phyloP scores from a whole-genome alignment of 495 filamentous ascomycete species.

The Penicillium malachiteum region DNA sequence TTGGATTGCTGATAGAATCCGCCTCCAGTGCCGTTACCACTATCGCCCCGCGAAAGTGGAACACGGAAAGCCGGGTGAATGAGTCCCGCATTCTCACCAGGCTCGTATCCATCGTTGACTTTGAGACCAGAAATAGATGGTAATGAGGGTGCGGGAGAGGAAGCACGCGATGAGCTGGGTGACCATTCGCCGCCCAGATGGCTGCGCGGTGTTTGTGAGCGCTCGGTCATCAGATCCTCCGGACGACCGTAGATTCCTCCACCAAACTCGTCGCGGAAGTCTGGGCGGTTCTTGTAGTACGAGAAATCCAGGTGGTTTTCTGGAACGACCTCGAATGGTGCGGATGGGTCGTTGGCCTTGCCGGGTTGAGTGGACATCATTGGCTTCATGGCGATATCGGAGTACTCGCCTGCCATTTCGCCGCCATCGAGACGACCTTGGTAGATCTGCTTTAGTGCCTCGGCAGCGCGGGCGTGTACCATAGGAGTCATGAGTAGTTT shows the following conservation, averaged over 20 bases:
- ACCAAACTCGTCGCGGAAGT: slow-evolving; percentile 85
- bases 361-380: slow-evolving; percentile 79
- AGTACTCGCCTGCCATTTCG: slow-evolving; percentile 65
- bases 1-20: slow-evolving; percentile 36
- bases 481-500: slow-evolving; percentile 89
- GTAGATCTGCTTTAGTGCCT: slow-evolving; percentile 77
- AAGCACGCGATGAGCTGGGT: slow-evolving; percentile 45
- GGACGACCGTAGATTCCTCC: slow-evolving; percentile 72
- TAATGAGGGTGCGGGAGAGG: slow-evolving; percentile 44
- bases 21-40: slow-evolving; percentile 20
- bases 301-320: slow-evolving; percentile 91
- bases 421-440: slow-evolving; percentile 68
- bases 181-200: slow-evolving; percentile 44
- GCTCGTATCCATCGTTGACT: slow-evolving; percentile 28
- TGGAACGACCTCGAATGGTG: slow-evolving; percentile 81
- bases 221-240: slow-evolving; percentile 61
- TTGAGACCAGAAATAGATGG: slow-evolving; percentile 31
- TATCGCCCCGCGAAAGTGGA: slow-evolving; percentile 30
- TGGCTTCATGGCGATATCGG: slow-evolving; percentile 70
- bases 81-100: slow-evolving; percentile 17
- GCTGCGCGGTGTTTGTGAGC: slow-evolving; percentile 65
- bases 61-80: slow-evolving; percentile 41
- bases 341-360: slow-evolving; percentile 46
- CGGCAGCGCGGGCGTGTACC: slow-evolving; percentile 88
- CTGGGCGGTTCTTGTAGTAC: slow-evolving; percentile 83